Base-by-base conservation (phyloP, 2,329 filamentous ascomycete species). In the Fusarium penzigii region DNA sequence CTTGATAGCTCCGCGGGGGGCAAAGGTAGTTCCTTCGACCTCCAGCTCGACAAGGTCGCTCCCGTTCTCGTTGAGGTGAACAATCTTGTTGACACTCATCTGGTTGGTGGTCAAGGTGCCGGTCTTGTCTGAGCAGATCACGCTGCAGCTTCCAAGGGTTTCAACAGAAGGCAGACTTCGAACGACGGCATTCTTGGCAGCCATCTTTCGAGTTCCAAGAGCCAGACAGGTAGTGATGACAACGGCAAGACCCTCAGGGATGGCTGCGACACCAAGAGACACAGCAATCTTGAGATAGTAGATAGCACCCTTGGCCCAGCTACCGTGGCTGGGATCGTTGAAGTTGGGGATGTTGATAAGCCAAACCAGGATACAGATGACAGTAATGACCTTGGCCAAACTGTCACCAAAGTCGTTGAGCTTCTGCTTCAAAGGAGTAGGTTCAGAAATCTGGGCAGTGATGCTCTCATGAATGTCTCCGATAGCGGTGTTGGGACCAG, bases 281-380 rank as follows among this genome's bases (percentile, higher is more conserved):
- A 99, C 95, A 40, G 94, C 94, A 69, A 99, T 99, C 81, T 99
- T 99, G 66, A 99, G 85, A 74, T 99, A 99, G 81, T 99, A 99
- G 68, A 99, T 97, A 53, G 94, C 94, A 54, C 94, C 94, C 79
- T 97, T 99, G 58, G 90, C 84, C 87, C 92, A 97, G 72, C 85
- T 89, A 65, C 94, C 94, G 65, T 97, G 93, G 60, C 89, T 88
- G 29, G 92, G 91, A 67, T 99, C 94, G 68, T 85, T 94, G 80
- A 99, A 99, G 78, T 99, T 91, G 67, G 90, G 88, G 63, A 97
- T 90, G 77, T 99, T 99, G 81, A 99, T 99, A 55, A 97, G 79
- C 94, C 94, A 99, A 65, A 99, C 94, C 51, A 96, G 78, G 59
- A 97, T 79, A 73, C 95, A 99, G 67, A 99, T 99, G 56, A 92